phyloP scores from a whole-genome alignment of 2,329 filamentous ascomycete genomes.

The Cryoendolithus antarcticus region DNA sequence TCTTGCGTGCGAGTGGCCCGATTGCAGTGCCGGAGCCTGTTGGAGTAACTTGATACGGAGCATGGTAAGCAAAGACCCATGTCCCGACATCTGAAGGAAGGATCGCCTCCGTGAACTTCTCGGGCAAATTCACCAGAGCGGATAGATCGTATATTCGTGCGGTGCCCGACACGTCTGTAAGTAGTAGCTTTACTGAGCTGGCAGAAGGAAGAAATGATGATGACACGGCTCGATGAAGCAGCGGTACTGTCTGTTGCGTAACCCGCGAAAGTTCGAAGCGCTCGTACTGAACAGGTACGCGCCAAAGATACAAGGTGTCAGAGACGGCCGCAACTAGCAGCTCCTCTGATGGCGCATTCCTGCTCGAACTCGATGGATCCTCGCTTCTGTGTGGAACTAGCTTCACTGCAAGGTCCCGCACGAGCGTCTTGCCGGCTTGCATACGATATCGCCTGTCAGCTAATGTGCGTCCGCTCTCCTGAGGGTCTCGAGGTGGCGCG shows the following conservation, averaged over 20 bases:
- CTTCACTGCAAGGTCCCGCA: slow-evolving; percentile 9
- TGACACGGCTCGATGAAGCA: slow-evolving; percentile 9
- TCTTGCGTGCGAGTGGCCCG: slow-evolving; percentile 27
- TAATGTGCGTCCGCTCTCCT: slow-evolving; percentile 15
- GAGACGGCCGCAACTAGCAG: slow-evolving; percentile 8
- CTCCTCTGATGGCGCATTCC: no score
- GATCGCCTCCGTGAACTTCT: slow-evolving; percentile 6
- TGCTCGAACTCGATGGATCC: neutral
- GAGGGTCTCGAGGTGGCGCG: slow-evolving; percentile 31
- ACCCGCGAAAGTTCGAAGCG: slow-evolving; percentile 8
- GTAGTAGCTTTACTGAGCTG: slow-evolving; percentile 30
- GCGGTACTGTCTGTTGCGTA: slow-evolving; percentile 6
- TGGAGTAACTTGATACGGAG: slow-evolving; percentile 13
- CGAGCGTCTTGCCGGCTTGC: slow-evolving; percentile 1
- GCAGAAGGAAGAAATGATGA: slow-evolving; percentile 17
- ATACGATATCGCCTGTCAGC: slow-evolving; percentile 1
- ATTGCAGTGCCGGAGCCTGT: slow-evolving; percentile 5
- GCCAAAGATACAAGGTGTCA: slow-evolving; percentile 12
- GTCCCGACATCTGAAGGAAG: slow-evolving; percentile 16
- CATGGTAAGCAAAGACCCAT: slow-evolving; percentile 19
- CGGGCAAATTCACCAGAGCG: slow-evolving; percentile 19
- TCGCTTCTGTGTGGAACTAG: neutral
- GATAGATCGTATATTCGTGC: slow-evolving; percentile 46
- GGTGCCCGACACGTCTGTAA: slow-evolving; percentile 42
- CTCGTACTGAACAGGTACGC: slow-evolving; percentile 12